These are phyloP conservation scores for Ophiostoma sp. DNA, from an alignment of 2,329 filamentous ascomycete genomes.

Conservation along the genomic window DNA sequence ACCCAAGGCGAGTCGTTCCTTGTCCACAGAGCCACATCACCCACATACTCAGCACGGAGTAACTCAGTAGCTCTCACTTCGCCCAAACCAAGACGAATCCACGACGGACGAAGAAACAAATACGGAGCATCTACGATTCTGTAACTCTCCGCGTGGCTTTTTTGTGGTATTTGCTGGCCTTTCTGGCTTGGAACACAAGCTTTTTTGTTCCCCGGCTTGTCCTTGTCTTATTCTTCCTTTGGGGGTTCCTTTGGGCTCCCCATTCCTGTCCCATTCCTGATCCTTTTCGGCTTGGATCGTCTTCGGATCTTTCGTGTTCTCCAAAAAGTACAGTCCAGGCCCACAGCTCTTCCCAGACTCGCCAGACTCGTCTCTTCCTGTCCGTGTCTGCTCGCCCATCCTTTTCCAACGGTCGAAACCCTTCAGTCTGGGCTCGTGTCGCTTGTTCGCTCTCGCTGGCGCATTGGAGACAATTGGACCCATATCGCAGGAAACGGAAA, in stretches of 20 bases:
- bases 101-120: not conserved
- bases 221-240: not conserved
- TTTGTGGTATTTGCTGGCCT: not conserved
- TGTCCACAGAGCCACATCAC: not conserved
- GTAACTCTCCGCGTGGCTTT: not conserved
- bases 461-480: not conserved
- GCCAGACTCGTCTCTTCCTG: too few relatives aligned
- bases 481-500: slow-evolving; percentile 7
- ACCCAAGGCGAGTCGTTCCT: not conserved
- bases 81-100: not conserved
- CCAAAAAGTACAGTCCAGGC: not conserved
- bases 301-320: slow-evolving; percentile 3
- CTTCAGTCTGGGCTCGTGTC: not conserved
- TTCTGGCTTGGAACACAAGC: not conserved
- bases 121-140: not conserved
- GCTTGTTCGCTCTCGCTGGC: not conserved
- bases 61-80: not conserved
- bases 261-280: not conserved
- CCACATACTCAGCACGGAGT: not conserved
- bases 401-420: slow-evolving; percentile 6
- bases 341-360: not conserved
- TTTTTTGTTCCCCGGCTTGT: slow-evolving; percentile 9
- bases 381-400: not conserved
- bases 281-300: not conserved
- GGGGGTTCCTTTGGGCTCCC: not conserved